Conservation (phyloP, 176 grass and related monocot genomes). For the Areca catechu region DNA sequence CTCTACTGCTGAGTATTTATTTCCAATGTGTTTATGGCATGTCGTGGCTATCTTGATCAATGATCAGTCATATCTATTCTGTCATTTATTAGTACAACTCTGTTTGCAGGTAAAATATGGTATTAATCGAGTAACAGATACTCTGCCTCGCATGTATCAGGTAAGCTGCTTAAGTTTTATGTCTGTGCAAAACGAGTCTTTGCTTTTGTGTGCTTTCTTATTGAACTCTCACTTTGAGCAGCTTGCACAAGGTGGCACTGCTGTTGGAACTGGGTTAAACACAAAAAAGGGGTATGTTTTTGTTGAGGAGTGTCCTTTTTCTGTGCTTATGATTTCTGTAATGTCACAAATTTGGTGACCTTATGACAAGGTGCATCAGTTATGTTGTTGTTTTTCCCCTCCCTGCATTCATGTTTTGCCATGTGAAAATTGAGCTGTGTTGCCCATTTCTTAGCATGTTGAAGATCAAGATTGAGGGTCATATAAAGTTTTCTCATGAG, state of each 20-base stretch:
- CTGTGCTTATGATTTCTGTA: neutral
- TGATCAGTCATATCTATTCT: too few relatives aligned
- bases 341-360: too few relatives aligned
- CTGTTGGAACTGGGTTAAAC: conserved; percentile 96
- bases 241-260: conserved; percentile 99
- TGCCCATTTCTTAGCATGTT: too few relatives aligned
- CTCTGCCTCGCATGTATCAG: conserved; percentile 89
- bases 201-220: neutral
- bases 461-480: too few relatives aligned
- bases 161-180: conserved; percentile 35
- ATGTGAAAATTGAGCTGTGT: too few relatives aligned
- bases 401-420: too few relatives aligned
- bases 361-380: too few relatives aligned
- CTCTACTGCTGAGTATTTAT: too few relatives aligned
- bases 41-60: too few relatives aligned
- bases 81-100: neutral
- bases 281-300: conserved; percentile 79
- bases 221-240: conserved; percentile 27
- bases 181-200: neutral
- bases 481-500: too few relatives aligned
- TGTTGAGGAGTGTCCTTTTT: neutral
- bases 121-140: conserved; percentile 59
- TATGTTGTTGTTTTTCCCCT: too few relatives aligned
- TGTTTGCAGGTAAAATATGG: conserved; percentile 82
- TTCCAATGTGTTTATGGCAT: too few relatives aligned